Conservation (phyloP, 371 early-diverging fungal genomes). For the Mucor lusitanicus region DNA sequence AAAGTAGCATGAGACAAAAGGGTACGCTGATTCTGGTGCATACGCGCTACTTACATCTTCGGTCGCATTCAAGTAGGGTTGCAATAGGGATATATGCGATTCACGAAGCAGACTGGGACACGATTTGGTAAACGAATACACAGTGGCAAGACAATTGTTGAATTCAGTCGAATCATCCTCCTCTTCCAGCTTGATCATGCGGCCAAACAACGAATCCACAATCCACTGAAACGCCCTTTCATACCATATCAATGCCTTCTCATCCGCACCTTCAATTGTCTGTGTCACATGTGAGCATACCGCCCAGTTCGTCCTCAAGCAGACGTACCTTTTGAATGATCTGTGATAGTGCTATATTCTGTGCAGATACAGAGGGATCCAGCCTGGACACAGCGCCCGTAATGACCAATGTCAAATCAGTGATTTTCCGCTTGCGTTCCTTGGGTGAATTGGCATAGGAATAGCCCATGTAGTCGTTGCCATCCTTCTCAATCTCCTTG, state of each 20-base stretch:
- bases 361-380: slow-evolving; percentile 15
- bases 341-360: slow-evolving; percentile 27
- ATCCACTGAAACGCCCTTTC: slow-evolving; percentile 60
- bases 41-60: slow-evolving; percentile 40
- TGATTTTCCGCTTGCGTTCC: slow-evolving; percentile 46
- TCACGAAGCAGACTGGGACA: slow-evolving; percentile 43
- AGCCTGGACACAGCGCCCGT: slow-evolving; percentile 50
- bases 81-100: slow-evolving; percentile 47
- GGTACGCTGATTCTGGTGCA: no score
- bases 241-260: slow-evolving; percentile 36
- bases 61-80: slow-evolving; percentile 49
- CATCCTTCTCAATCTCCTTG: slow-evolving; percentile 33
- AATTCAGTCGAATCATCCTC: slow-evolving; percentile 35
- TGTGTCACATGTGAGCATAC: neutral
- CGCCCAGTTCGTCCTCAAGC: neutral
- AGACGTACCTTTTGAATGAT: slow-evolving; percentile 36
- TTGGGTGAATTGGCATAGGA: slow-evolving; percentile 31
- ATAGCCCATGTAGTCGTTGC: slow-evolving; percentile 42
- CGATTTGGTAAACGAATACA: slow-evolving; percentile 48
- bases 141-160: slow-evolving; percentile 38
- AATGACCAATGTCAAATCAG: slow-evolving; percentile 40
- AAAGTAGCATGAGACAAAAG: no score
- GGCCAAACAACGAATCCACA: slow-evolving; percentile 70
- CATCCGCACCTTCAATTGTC: slow-evolving; percentile 38
- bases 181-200: slow-evolving; percentile 58